phyloP scores from a whole-genome alignment of 371 early-diverging fungal genomes.

The Lichtheimia ramosa region DNA sequence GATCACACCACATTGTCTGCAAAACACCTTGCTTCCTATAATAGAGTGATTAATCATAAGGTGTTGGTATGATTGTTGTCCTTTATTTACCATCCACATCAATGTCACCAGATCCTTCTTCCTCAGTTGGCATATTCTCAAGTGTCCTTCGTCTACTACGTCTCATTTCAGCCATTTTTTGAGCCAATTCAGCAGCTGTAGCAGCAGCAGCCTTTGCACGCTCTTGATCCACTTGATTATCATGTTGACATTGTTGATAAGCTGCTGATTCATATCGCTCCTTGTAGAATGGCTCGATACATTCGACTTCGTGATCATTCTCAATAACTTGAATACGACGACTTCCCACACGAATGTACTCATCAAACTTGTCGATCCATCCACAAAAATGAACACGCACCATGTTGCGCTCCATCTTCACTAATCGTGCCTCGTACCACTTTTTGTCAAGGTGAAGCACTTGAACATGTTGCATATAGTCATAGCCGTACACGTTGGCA shows the following conservation, averaged over 20 bases:
- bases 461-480: constrained; percentile 56
- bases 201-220: no score
- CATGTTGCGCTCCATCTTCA: constrained; percentile 45
- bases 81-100: not conserved
- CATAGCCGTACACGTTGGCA: constrained; percentile 57
- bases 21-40: constrained; percentile 40
- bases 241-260: not conserved
- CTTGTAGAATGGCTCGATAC: constrained; percentile 44
- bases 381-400: constrained; percentile 62
- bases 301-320: constrained; percentile 37
- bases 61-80: not conserved
- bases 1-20: constrained; percentile 60
- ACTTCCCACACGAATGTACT: constrained; percentile 59
- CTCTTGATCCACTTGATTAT: no score
- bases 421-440: constrained; percentile 55
- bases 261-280: constrained; percentile 36
- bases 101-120: not conserved
- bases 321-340: constrained; percentile 45
- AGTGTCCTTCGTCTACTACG: not conserved
- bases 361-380: constrained; percentile 60
- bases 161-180: not conserved
- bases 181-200: no score
- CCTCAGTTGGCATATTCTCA: not conserved
- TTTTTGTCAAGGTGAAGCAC: constrained; percentile 49
- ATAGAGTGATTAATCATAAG: not conserved